These are phyloP conservation scores for Sporothrix schenckii DNA, from an alignment of 2,329 filamentous ascomycete genomes.

Conservation along the genomic window DNA sequence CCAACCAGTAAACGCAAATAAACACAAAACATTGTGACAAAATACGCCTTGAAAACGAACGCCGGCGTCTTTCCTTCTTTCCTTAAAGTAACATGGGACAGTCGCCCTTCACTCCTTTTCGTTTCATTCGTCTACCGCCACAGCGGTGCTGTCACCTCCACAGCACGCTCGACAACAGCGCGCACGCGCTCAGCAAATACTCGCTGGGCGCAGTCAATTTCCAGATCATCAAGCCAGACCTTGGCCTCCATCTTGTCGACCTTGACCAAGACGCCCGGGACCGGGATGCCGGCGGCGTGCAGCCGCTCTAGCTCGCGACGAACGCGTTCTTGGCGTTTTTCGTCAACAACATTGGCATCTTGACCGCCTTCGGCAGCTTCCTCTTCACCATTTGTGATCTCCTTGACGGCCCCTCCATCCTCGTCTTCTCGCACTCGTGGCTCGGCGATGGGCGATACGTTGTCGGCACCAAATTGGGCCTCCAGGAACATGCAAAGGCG, in stretches of 20 bases:
- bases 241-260: slow-evolving; percentile 86
- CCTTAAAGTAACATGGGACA: neutral
- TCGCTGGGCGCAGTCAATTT: slow-evolving; percentile 81
- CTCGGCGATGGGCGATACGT: slow-evolving; percentile 73
- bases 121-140: slow-evolving; percentile 52
- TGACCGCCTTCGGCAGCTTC: slow-evolving; percentile 40
- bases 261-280: slow-evolving; percentile 83
- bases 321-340: slow-evolving; percentile 41
- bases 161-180: slow-evolving; percentile 85
- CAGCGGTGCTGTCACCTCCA: slow-evolving; percentile 81
- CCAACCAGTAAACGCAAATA: neutral
- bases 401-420: slow-evolving; percentile 39
- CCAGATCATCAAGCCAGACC: slow-evolving; percentile 89
- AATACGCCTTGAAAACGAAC: neutral
- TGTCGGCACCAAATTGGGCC: slow-evolving; percentile 87
- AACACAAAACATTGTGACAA: neutral
- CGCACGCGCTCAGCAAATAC: slow-evolving; percentile 81
- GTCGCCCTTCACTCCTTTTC: neutral
- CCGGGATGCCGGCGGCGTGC: slow-evolving; percentile 82
- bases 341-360: slow-evolving; percentile 46
- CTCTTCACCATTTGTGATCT: slow-evolving; percentile 36
- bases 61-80: neutral
- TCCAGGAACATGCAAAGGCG: slow-evolving; percentile 95
- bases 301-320: slow-evolving; percentile 74
- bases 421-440: slow-evolving; percentile 57